Evolutionary conservation across 2,329 filamentous ascomycete genomes (phyloP).

Genomic region (Aspergillus luchuensis): DNA sequence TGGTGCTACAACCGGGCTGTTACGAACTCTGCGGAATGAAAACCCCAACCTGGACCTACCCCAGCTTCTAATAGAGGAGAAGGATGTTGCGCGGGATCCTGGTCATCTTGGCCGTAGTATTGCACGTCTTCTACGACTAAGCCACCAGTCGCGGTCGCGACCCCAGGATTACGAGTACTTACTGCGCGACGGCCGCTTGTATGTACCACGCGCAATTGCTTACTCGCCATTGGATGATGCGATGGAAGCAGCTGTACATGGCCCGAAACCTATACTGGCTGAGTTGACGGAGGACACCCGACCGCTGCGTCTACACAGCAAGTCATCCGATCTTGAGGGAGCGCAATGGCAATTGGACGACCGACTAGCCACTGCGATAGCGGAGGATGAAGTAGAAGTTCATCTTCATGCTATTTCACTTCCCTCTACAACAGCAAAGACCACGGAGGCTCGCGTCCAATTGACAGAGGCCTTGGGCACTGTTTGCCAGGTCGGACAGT

Average conservation of each 20-base stretch:
- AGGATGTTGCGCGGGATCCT: neutral
- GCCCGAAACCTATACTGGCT: neutral
- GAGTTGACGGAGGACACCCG: neutral
- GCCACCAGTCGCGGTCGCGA: neutral
- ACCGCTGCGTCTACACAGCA: neutral
- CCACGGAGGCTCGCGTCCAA: neutral
- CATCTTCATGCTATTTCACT: neutral
- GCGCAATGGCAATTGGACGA: neutral
- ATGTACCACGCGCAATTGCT: conserved; percentile 1
- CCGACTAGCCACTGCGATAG: neutral
- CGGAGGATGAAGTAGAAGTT: neutral
- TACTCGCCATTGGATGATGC: neutral
- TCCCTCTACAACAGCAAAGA: neutral
- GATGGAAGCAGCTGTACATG: neutral
- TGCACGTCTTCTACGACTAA: neutral
- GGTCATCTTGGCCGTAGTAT: neutral
- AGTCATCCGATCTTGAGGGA: neutral
- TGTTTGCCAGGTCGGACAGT: neutral
- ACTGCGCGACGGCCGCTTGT: neutral
- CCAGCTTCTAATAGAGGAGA: conserved; percentile 15
- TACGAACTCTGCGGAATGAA: conserved; percentile 31
- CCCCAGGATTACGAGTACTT: neutral
- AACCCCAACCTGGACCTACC: conserved; percentile 23
- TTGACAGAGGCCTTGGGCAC: neutral
- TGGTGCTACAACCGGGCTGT: conserved; percentile 24